Base-by-base conservation (phyloP, 2,329 filamentous ascomycete species). In the Curvularia lunata region DNA sequence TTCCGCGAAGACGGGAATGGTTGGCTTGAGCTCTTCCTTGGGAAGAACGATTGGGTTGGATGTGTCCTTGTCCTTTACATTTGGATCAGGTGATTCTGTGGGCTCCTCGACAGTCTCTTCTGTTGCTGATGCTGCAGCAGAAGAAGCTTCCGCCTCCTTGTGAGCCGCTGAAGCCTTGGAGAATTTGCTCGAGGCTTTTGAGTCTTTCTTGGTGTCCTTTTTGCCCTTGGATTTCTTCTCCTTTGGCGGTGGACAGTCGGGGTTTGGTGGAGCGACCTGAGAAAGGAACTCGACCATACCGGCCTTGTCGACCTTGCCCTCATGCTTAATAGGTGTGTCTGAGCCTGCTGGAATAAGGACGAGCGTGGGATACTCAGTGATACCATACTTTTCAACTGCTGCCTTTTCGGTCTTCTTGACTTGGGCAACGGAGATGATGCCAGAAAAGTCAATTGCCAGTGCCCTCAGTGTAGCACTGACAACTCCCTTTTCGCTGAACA, bases 401-500 rank as follows among this genome's bases (percentile, higher is more conserved):
- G 83, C 84, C 52, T 83, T 83, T 77, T 97, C 91, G 77, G 93
- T 96, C 79, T 89, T 84, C 56, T 92, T 87, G 54, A 97, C 85
- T 77, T 98, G 94, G 8, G 87, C 94, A 34, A 99, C 83, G 3
- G 85, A 83, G 62, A 98, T 86, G 54, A 86, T 86, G 34, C 88
- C 92, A 25, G 95, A 83, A 77, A 94, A 99, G 74, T 98, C 95
- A 68, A 97, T 92, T 6, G 95, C 93, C 52, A 98, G 77, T 59
- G 92, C 88, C 76, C 90, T 91, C 63, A 97, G 80, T 23, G 97
- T 82, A 10, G 92, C 86, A 73, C 91, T 94, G 0, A 91, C 94
- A 5, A 90, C 89, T 21, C 92, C 92, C 81, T 98, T 99, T 55
- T 97, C 91, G 2, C 91, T 96, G 78, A 99, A 98, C 3, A 99